These are phyloP conservation scores for Lactarius psammicola DNA, from an alignment of 768 basidiomycete genomes.

Conservation along the genomic window DNA sequence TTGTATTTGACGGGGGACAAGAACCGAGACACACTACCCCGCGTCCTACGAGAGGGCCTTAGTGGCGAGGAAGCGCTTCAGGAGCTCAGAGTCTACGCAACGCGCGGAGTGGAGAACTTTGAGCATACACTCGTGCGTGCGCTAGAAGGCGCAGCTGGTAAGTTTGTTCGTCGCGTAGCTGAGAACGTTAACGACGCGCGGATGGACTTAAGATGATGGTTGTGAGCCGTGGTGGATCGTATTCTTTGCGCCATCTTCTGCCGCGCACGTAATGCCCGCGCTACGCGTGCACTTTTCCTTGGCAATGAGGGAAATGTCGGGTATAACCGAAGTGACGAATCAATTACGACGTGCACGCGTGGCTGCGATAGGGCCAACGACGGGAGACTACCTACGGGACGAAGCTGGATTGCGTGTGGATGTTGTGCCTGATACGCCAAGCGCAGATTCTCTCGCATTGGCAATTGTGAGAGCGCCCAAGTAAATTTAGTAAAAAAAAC, in stretches of 20 bases:
- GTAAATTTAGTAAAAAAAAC: too few relatives aligned
- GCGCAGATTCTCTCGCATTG: conserved; percentile 47
- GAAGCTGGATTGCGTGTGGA: conserved; percentile 50
- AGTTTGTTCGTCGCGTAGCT: background rate
- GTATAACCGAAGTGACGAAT: background rate
- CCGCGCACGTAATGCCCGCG: conserved; percentile 53
- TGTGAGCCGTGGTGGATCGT: conserved; percentile 60
- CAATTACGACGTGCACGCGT: conserved; percentile 31
- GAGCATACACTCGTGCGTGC: conserved; percentile 40
- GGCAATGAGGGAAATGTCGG: conserved; percentile 10
- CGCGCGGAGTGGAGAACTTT: conserved; percentile 55
- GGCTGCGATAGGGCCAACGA: conserved; percentile 72
- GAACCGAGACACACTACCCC: conserved; percentile 65
- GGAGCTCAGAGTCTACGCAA: conserved; percentile 67
- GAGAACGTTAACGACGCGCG: background rate
- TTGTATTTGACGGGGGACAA: conserved; percentile 88
- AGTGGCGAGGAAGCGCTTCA: conserved; percentile 47
- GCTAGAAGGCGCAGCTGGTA: conserved; percentile 12
- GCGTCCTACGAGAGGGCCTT: conserved; percentile 41
- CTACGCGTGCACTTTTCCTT: conserved; percentile 48
- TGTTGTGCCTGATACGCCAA: conserved; percentile 55
- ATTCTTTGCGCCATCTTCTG: conserved; percentile 74
- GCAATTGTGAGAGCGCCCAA: conserved; percentile 31
- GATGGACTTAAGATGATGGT: background rate
- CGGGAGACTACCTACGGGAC: conserved; percentile 49